These are phyloP conservation scores for Erucastrum elatum DNA, from an alignment of 345 rosid genomes.

Conservation along the genomic window DNA sequence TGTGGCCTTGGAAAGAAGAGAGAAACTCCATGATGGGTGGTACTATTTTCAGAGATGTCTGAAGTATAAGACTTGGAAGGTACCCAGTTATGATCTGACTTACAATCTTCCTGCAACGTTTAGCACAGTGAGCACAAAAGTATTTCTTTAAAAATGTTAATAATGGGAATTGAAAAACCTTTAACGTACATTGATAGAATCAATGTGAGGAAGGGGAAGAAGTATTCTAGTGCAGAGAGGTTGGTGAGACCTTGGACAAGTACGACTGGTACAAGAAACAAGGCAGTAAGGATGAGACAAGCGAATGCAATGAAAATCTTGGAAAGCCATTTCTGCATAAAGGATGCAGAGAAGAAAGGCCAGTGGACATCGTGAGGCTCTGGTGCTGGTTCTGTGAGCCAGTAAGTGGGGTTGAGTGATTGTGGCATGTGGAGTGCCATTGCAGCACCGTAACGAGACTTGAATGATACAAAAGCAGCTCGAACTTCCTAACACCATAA, in stretches of 20 bases:
- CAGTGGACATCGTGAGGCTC: slow-evolving; percentile 86
- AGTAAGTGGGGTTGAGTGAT: slow-evolving; percentile 77
- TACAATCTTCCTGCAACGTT: slow-evolving; percentile 66
- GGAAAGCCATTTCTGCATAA: slow-evolving; percentile 81
- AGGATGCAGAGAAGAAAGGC: slow-evolving; percentile 92
- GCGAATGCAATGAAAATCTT: slow-evolving; percentile 66
- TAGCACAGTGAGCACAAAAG: slow-evolving; percentile 7
- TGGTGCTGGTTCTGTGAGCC: slow-evolving; percentile 90
- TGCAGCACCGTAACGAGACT: slow-evolving; percentile 82
- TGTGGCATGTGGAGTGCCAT: slow-evolving; percentile 74
- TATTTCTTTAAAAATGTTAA: background rate
- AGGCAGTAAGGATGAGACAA: slow-evolving; percentile 69
- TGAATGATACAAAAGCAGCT: slow-evolving; percentile 98
- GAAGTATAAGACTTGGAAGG: slow-evolving; percentile 93
- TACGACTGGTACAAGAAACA: slow-evolving; percentile 88
- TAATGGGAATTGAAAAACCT: background rate
- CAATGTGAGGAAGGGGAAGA: slow-evolving; percentile 81
- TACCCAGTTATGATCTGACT: slow-evolving; percentile 84
- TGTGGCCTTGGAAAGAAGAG: slow-evolving; percentile 89
- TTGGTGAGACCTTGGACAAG: slow-evolving; percentile 96
- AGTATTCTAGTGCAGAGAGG: slow-evolving; percentile 66
- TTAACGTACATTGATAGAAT: slow-evolving; percentile 66
- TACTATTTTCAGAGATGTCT: slow-evolving; percentile 67
- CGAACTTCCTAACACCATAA: slow-evolving; percentile 59
- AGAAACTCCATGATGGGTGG: slow-evolving; percentile 94